A percentile compares a stretch with the other conserved stretches of the same genome.
Evolutionary conservation across 176 grass and related monocot species (phyloP).

Genomic region (Thalia dealbata): DNA sequence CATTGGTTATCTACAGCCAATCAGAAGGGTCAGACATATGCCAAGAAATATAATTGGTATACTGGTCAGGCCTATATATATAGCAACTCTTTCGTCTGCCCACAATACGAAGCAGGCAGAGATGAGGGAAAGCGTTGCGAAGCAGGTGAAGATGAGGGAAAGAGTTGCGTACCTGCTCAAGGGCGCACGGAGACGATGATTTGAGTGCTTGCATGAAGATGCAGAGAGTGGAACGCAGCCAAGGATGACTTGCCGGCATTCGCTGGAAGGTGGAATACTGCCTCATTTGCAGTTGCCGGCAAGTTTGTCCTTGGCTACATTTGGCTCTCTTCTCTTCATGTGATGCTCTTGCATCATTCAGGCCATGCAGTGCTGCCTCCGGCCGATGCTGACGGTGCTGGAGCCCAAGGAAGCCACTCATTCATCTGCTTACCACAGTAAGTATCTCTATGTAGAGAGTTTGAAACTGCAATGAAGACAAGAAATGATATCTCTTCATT

Average conservation of each 20-base stretch:
- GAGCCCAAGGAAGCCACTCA: not conserved
- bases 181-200: not conserved
- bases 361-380: not conserved
- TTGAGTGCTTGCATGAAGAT: conserved; percentile 1
- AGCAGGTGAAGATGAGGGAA: not conserved
- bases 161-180: not conserved
- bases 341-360: conserved; percentile 7
- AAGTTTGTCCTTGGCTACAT: conserved; percentile 26
- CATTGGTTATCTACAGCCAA: not conserved
- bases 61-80: not conserved
- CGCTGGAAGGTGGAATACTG: not conserved
- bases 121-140: not conserved
- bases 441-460: not conserved
- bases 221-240: conserved; percentile 17
- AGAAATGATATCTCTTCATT: not conserved
- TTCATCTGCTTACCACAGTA: not conserved
- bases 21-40: not conserved
- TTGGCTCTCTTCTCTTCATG: conserved; percentile 18
- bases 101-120: not conserved
- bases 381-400: not conserved
- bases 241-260: conserved; percentile 23
- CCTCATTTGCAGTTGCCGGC: not conserved
- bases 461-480: not conserved
- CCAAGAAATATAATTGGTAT: not conserved
- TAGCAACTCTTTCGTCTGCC: not conserved